Evolutionary conservation across 164 flowering plant species (phyloP), one percentile per base, ranked within the genome.

Genomic region (Stephania japonica): DNA sequence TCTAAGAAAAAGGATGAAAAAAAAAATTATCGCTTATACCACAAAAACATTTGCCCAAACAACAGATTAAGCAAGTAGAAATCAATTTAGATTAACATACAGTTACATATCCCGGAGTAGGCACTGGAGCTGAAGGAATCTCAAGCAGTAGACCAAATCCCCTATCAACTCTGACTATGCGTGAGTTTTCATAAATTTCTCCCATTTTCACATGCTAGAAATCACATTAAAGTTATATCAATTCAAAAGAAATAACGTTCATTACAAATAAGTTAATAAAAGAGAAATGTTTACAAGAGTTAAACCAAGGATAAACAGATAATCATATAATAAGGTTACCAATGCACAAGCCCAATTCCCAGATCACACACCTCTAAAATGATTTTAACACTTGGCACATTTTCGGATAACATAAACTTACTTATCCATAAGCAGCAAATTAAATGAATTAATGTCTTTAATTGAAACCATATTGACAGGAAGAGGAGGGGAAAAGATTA

Each of bases 101-200:
- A 80, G 79, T 79, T 68, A 93, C 93, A 81, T 87, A 93, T 68
- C 90, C 88, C 23, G 98, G 97, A 71, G 89, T 89, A 68, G 93
- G 72, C 43, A 64, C 75, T 43, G 98, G 93, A 67, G 63, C 14
- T 42, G 97, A 86, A 42, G 99, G 97, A 71, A 93, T 70, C 80
- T 90, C 95, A 75, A 96, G 89, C 78, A 96, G 84, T 82, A 96
- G 86, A 67, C 99, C 99, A 38, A 80, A 72, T 41, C 93, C 90
- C 81, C 80, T 87, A 79, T 96, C 99, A 75, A 96, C 89, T 82
- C 98, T 85, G 75, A 93, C 82, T n/a, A 96, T 85, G 76, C 89
- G 89, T 64, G 97, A 79, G 73, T 79, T 70, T 32, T 93, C 98
- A 83, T 80, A 90, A 24, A 91, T 90, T 73, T 93, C 97, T 61